A percentile compares a stretch with the other conserved stretches of the same genome.
Conservation (phyloP, 805 yeast genomes). For the Starmerella vaccinii region DNA sequence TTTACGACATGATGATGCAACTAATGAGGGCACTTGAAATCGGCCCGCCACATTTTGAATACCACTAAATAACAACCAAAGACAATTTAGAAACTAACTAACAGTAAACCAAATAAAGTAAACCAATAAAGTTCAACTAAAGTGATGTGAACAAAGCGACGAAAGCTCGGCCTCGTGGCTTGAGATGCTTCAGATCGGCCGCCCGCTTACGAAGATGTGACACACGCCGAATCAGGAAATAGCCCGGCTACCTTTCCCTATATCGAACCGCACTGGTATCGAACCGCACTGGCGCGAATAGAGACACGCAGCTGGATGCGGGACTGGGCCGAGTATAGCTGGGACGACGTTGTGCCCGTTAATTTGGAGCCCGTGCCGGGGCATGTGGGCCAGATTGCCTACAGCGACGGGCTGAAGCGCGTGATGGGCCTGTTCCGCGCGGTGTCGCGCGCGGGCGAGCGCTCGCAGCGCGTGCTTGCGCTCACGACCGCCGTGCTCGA, state of each 20-base stretch:
- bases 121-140: background rate
- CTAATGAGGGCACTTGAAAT: too few relatives aligned
- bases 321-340: constrained; percentile 26
- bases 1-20: too few relatives aligned
- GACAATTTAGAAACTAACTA: too few relatives aligned
- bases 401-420: constrained; percentile 58
- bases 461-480: constrained; percentile 58
- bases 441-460: constrained; percentile 48
- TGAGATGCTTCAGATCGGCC: background rate
- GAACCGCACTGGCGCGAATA: too few relatives aligned
- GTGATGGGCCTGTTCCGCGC: constrained; percentile 54
- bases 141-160: too few relatives aligned
- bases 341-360: constrained; percentile 31
- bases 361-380: constrained; percentile 27
- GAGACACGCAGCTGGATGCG: too few relatives aligned
- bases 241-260: background rate
- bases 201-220: background rate
- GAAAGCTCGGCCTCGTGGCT: background rate
- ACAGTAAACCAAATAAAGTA: background rate
- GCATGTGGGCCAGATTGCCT: constrained; percentile 37
- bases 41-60: background rate
- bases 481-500: constrained; percentile 55
- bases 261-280: background rate
- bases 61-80: too few relatives aligned
- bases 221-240: too few relatives aligned